Evolutionary conservation across 495 filamentous ascomycete genomes (phyloP).

Genomic region (Physcia stellaris): DNA sequence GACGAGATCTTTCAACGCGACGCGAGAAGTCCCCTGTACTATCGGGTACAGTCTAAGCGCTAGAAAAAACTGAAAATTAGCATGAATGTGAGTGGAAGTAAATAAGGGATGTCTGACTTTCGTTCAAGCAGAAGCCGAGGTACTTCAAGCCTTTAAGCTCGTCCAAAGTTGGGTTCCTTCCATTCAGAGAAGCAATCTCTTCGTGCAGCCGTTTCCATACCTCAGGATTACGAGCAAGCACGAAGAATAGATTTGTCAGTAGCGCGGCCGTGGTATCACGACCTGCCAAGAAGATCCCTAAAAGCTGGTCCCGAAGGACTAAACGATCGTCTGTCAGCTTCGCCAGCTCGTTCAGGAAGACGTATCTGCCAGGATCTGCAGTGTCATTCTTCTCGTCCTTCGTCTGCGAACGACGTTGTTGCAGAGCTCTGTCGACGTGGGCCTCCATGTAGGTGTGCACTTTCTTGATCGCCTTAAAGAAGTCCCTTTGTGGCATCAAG

Average conservation of each 20-base stretch:
- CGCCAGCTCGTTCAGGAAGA: slow-evolving; percentile 29
- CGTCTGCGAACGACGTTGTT: background rate
- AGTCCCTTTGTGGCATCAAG: background rate
- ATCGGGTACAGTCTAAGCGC: slow-evolving; percentile 31
- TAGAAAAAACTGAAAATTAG: background rate
- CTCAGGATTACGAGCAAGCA: slow-evolving; percentile 37
- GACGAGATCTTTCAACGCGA: slow-evolving; percentile 24
- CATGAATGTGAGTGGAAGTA: background rate
- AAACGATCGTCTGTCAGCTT: slow-evolving; percentile 23
- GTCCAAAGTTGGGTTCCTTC: slow-evolving; percentile 1
- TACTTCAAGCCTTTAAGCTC: slow-evolving; percentile 19
- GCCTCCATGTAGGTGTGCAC: slow-evolving; percentile 5
- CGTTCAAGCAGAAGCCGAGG: slow-evolving; percentile 37
- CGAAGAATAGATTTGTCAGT: slow-evolving; percentile 47
- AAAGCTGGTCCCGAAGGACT: slow-evolving; percentile 1
- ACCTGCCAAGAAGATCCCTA: slow-evolving; percentile 43
- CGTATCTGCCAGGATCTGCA: slow-evolving; percentile 12
- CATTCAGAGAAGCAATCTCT: slow-evolving; percentile 2
- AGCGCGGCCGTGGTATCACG: slow-evolving; percentile 46
- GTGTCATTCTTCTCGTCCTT: background rate
- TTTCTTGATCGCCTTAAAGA: background rate
- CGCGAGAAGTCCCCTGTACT: slow-evolving; percentile 28
- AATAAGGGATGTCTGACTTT: slow-evolving; percentile 21
- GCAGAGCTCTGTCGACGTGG: slow-evolving; percentile 3
- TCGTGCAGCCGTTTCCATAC: slow-evolving; percentile 28